Evolutionary conservation across 129 eudicot genomes (phyloP).

Genomic region (Flaveria robusta): DNA sequence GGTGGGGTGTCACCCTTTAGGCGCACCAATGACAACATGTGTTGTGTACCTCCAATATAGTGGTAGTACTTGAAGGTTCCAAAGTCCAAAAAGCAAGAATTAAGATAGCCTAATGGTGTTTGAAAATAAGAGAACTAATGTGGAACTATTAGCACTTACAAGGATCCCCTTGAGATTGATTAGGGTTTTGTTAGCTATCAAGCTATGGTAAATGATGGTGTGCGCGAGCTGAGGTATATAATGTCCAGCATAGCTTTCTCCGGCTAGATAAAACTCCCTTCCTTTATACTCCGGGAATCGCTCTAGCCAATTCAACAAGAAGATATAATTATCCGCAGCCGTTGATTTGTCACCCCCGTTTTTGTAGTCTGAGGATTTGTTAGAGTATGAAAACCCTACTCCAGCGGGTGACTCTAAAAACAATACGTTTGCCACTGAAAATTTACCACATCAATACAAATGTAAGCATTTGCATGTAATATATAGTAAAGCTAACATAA

Average conservation of each 20-base stretch:
- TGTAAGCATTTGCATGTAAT: not conserved
- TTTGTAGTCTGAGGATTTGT: conserved; percentile 51
- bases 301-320: conserved; percentile 73
- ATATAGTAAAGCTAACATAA: no score
- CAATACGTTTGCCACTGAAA: conserved; percentile 65
- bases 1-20: conserved; percentile 20
- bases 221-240: conserved; percentile 93
- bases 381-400: conserved; percentile 80
- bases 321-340: conserved; percentile 56
- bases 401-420: conserved; percentile 92
- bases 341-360: conserved; percentile 58
- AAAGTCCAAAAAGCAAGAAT: not conserved
- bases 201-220: conserved; percentile 63
- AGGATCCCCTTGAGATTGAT: conserved; percentile 86
- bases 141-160: conserved; percentile 44
- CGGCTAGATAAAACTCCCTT: conserved; percentile 65
- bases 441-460: not conserved
- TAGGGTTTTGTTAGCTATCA: conserved; percentile 44
- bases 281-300: conserved; percentile 73
- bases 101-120: not conserved
- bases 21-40: conserved; percentile 10
- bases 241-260: conserved; percentile 85
- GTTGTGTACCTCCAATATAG: conserved; percentile 20
- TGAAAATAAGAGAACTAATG: not conserved
- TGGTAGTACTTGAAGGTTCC: conserved; percentile 13